These are phyloP conservation scores for Cryphonectria nitschkei DNA, from an alignment of 2,329 filamentous ascomycete species.

Conservation along the genomic window DNA sequence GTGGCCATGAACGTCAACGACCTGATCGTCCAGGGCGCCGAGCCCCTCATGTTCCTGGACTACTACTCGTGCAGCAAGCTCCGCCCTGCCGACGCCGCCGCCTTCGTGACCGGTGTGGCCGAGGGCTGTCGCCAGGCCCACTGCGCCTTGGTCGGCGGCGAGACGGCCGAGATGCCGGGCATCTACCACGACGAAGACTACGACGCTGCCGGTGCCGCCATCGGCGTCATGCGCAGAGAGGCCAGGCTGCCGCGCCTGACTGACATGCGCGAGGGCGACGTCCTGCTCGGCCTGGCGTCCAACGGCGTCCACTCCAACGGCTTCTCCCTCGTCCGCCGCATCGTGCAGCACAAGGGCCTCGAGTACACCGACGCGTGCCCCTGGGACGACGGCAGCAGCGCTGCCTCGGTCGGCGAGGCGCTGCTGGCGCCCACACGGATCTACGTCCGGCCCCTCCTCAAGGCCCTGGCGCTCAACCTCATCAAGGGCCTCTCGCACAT, in stretches of 20 bases:
- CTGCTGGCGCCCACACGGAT: conserved; percentile 90
- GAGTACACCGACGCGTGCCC: conserved; percentile 74
- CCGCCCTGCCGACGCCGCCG: conserved; percentile 73
- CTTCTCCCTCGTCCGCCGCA: conserved; percentile 93
- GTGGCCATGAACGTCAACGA: conserved; percentile 99
- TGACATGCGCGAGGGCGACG: conserved; percentile 79
- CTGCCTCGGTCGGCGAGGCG: conserved; percentile 65
- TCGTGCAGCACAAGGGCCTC: conserved; percentile 74
- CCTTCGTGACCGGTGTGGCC: conserved; percentile 91
- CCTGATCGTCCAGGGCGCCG: conserved; percentile 91
- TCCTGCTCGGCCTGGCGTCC: conserved; percentile 83
- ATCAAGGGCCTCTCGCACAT: conserved; percentile 97
- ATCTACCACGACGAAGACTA: conserved; percentile 90
- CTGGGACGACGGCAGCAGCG: conserved; percentile 64
- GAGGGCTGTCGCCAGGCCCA: conserved; percentile 82
- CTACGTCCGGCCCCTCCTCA: conserved; percentile 83
- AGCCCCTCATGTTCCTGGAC: conserved; percentile 95
- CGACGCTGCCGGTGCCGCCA: conserved; percentile 87
- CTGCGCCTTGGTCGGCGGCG: conserved; percentile 92
- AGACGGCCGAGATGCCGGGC: conserved; percentile 98
- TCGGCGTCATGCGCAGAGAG: conserved; percentile 75
- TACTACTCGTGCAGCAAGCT: conserved; percentile 95
- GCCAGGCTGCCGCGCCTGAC: conserved; percentile 75
- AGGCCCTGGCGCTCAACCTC: conserved; percentile 61
- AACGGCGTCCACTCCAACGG: conserved; percentile 94